A percentile compares a stretch with the other conserved stretches of the same genome.
Evolutionary conservation across 148 eudicot genomes (phyloP).

Genomic region (Rhododendron griersonianum): DNA sequence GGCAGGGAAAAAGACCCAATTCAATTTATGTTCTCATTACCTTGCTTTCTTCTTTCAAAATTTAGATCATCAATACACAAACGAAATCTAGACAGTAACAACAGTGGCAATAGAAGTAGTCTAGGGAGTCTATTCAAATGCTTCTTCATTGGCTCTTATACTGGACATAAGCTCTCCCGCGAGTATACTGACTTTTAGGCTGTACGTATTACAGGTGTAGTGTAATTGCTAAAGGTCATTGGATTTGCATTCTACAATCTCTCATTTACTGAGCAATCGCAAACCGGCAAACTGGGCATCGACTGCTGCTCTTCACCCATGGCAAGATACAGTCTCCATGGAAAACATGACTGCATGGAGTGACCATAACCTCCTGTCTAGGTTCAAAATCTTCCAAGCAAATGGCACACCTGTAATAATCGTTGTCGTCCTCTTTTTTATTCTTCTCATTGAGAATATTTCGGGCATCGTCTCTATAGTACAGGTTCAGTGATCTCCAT

Average conservation of each 20-base stretch:
- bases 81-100: neutral
- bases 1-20: neutral
- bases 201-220: neutral
- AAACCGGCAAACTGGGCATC: conserved; percentile 65
- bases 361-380: conserved; percentile 45
- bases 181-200: neutral
- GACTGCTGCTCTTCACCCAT: conserved; percentile 60
- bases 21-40: neutral
- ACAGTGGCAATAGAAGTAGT: neutral
- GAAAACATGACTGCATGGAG: conserved; percentile 73
- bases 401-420: conserved; percentile 46
- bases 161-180: neutral
- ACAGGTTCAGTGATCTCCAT: too few species aligned
- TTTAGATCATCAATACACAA: neutral
- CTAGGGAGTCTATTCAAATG: neutral
- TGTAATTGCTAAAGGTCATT: neutral
- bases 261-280: conserved; percentile 20
- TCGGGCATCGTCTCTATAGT: too few species aligned
- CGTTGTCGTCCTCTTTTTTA: too few species aligned
- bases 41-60: neutral
- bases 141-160: neutral
- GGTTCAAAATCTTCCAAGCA: conserved; percentile 73
- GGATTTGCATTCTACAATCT: neutral
- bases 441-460: too few species aligned
- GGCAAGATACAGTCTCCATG: conserved; percentile 81